Conservation (phyloP, 2,329 filamentous ascomycete species). For the Neonectria faginata region DNA sequence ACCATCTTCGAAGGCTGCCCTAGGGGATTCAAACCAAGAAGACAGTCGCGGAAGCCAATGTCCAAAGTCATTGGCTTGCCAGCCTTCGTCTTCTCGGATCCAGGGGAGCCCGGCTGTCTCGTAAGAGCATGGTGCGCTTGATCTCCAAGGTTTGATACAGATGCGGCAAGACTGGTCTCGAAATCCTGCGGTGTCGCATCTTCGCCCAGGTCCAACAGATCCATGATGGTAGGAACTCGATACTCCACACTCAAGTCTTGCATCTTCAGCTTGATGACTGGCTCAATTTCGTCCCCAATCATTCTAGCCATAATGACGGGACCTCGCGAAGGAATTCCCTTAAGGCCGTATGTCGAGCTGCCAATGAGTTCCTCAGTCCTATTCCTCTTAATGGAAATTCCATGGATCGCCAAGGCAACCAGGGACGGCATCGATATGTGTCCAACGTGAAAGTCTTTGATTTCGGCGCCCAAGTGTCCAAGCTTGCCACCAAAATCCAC, state of each 20-base stretch:
- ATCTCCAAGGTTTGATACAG: conserved; percentile 81
- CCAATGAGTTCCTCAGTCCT: conserved; percentile 77
- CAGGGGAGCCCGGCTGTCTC: conserved; percentile 41
- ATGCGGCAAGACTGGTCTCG: conserved; percentile 80
- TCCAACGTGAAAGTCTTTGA: conserved; percentile 75
- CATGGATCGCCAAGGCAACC: conserved; percentile 79
- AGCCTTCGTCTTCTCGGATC: conserved; percentile 44
- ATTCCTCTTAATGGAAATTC: conserved; percentile 72
- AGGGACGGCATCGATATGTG: conserved; percentile 89
- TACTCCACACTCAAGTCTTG: conserved; percentile 91
- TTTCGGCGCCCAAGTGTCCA: conserved; percentile 70
- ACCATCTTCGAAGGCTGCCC: conserved; percentile 80
- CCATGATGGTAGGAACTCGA: conserved; percentile 84
- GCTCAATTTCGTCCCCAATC: conserved; percentile 94
- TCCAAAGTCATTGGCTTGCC: conserved; percentile 75
- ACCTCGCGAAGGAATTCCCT: conserved; percentile 42
- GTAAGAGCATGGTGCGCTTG: conserved; percentile 65
- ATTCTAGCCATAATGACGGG: conserved; percentile 86
- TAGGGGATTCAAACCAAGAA: conserved; percentile 86
- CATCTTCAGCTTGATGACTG: conserved; percentile 87
- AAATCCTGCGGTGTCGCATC: conserved; percentile 78
- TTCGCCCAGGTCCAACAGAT: conserved; percentile 77
- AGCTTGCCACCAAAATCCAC: conserved; percentile 76
- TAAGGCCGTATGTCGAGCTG: conserved; percentile 52
- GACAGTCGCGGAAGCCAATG: conserved; percentile 82